These are phyloP conservation scores for Haplosporangium sp. DNA, from an alignment of 371 early-diverging fungal genomes.

Conservation along the genomic window DNA sequence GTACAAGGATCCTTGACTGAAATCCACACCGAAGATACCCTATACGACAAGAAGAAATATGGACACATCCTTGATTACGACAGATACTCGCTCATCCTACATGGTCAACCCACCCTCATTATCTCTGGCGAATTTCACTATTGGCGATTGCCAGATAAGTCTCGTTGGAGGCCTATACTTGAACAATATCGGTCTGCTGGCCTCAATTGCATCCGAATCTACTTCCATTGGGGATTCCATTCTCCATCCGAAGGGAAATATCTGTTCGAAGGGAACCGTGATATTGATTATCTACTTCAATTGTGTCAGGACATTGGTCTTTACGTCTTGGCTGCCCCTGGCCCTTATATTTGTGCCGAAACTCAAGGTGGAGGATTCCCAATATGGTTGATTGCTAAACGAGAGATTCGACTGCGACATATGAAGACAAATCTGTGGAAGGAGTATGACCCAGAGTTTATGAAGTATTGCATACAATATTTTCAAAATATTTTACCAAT, in stretches of 20 bases:
- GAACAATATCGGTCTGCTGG: slow-evolving; percentile 80
- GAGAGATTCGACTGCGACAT: slow-evolving; percentile 81
- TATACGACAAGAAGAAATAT: slow-evolving; percentile 67
- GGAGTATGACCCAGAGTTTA: slow-evolving; percentile 75
- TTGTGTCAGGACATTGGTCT: slow-evolving; percentile 82
- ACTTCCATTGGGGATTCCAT: slow-evolving; percentile 93
- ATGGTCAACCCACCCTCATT: slow-evolving; percentile 72
- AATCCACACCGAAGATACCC: slow-evolving; percentile 63
- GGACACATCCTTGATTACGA: slow-evolving; percentile 73
- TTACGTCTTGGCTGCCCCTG: slow-evolving; percentile 87
- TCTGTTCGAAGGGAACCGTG: slow-evolving; percentile 81
- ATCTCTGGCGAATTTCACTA: slow-evolving; percentile 85
- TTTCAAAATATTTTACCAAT: slow-evolving; percentile 80
- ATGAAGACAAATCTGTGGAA: slow-evolving; percentile 75
- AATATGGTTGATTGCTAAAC: slow-evolving; percentile 84
- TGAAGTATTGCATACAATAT: slow-evolving; percentile 80
- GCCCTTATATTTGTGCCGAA: slow-evolving; percentile 92
- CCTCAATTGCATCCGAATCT: slow-evolving; percentile 86
- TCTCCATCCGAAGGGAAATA: slow-evolving; percentile 83
- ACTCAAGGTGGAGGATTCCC: slow-evolving; percentile 91
- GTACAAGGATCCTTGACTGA: slow-evolving; percentile 60
- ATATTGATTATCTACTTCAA: slow-evolving; percentile 77
- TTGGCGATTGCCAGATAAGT: slow-evolving; percentile 68
- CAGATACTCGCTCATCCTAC: slow-evolving; percentile 67
- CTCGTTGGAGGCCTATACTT: slow-evolving; percentile 61